Conservation (phyloP, 176 grass and related monocot species). For the Chloris gayana region DNA sequence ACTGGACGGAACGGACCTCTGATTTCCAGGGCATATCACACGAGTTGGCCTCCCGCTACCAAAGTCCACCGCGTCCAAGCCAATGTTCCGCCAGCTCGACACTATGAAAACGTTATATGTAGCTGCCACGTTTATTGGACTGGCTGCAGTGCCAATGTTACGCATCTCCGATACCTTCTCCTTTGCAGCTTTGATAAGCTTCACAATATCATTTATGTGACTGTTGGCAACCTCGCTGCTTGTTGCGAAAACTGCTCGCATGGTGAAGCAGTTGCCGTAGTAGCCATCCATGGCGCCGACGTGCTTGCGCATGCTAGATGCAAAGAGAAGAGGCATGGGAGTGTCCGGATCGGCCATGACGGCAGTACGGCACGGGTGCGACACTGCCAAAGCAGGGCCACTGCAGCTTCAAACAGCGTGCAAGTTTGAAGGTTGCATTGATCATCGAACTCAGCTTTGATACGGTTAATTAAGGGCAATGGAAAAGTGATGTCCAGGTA, state of each 20-base stretch:
- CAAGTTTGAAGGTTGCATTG: background rate
- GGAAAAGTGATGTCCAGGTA: slow-evolving; percentile 21
- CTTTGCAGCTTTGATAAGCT: slow-evolving; percentile 15
- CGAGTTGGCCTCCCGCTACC: too few species aligned
- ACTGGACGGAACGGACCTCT: too few species aligned
- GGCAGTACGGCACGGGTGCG: background rate
- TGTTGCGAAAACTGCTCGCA: background rate
- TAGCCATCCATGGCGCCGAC: slow-evolving; percentile 6
- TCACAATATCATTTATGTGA: slow-evolving; percentile 3
- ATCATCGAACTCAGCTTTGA: background rate
- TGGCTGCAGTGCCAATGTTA: too few species aligned
- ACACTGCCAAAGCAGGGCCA: slow-evolving; percentile 19
- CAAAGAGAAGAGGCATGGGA: background rate
- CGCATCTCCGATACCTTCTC: background rate
- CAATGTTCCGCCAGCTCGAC: too few species aligned
- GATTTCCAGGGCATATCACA: too few species aligned
- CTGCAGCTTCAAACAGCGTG: background rate
- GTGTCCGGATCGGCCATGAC: background rate
- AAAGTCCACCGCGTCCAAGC: too few species aligned
- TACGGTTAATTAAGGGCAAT: background rate
- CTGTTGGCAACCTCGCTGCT: slow-evolving; percentile 15
- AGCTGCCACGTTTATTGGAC: too few species aligned
- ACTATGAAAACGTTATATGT: too few species aligned
- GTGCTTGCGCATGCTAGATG: background rate
- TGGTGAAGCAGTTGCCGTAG: slow-evolving; percentile 29